Conservation (phyloP, 352 stramenopile species). For the Phytophthora ramorum region DNA sequence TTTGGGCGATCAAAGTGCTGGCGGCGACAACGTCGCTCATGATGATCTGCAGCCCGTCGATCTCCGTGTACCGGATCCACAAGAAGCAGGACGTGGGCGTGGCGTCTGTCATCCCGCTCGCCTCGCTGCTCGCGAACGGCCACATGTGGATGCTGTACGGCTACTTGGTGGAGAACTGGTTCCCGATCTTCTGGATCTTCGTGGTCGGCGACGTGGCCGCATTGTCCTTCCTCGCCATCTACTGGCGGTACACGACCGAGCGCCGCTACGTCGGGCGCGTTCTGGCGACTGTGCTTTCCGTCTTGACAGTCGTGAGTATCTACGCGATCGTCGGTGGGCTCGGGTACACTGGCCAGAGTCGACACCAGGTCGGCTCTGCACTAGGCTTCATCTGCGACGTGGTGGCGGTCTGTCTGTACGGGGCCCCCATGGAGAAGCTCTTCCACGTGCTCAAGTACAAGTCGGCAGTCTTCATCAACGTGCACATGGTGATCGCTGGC, state of each 20-base stretch:
- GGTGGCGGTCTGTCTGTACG: conserved; percentile 39
- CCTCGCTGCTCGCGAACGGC: conserved; percentile 41
- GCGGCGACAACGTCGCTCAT: conserved; percentile 35
- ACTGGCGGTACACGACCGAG: conserved; percentile 46
- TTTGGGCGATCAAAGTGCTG: conserved; percentile 35
- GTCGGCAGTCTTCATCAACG: conserved; percentile 44
- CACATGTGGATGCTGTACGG: conserved; percentile 56
- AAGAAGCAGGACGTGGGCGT: conserved; percentile 40
- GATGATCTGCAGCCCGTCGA: conserved; percentile 49
- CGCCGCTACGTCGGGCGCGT: conserved; percentile 31
- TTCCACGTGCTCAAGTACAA: conserved; percentile 48
- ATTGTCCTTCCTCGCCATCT: conserved; percentile 47
- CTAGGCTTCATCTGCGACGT: conserved; percentile 41
- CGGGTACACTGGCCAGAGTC: conserved; percentile 32
- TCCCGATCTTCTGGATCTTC: conserved; percentile 52
- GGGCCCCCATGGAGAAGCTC: conserved; percentile 50
- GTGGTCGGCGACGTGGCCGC: conserved; percentile 40
- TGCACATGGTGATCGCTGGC: conserved; percentile 47
- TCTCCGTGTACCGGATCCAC: conserved; percentile 48
- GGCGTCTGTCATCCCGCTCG: conserved; percentile 44
- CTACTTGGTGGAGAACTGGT: conserved; percentile 48
- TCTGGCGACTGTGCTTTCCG: conserved; percentile 17
- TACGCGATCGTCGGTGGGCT: conserved; percentile 45
- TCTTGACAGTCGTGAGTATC: conserved; percentile 33
- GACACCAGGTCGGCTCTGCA: conserved; percentile 28